Evolutionary conservation across 805 yeast species (phyloP).

Genomic region (Candida ulmi): DNA sequence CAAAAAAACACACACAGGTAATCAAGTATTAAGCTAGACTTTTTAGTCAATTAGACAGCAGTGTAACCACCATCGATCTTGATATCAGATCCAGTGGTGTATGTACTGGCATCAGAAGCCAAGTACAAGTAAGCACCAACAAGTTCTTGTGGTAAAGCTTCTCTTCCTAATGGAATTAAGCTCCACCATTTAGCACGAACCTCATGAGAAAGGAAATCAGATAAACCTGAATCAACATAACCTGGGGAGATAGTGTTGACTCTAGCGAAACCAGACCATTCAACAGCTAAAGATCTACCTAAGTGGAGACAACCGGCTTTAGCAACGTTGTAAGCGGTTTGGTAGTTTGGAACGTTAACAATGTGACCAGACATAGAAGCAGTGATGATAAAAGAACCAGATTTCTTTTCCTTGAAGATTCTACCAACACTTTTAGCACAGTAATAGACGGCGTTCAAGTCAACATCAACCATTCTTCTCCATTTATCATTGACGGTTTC

Average conservation of each 20-base stretch:
- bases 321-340: constrained; percentile 85
- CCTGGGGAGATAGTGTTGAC: constrained; percentile 83
- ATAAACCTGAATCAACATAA: constrained; percentile 71
- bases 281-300: constrained; percentile 74
- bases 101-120: constrained; percentile 77
- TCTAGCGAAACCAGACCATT: constrained; percentile 87
- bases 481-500: constrained; percentile 43
- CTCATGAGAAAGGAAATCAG: constrained; percentile 40
- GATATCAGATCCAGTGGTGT: constrained; percentile 74
- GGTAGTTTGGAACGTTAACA: constrained; percentile 82
- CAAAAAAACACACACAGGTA: no score
- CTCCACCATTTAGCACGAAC: constrained; percentile 44
- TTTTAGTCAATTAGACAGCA: constrained; percentile 10
- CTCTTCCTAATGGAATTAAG: constrained; percentile 65
- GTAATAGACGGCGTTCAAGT: constrained; percentile 75
- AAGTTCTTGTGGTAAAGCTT: constrained; percentile 67
- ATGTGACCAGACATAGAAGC: constrained; percentile 89
- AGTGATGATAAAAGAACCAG: constrained; percentile 77
- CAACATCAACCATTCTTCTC: constrained; percentile 67
- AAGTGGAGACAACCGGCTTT: constrained; percentile 80
- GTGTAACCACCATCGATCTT: constrained; percentile 75
- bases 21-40: no score
- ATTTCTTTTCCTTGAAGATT: constrained; percentile 66
- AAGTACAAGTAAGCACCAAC: constrained; percentile 76
- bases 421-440: constrained; percentile 75